phyloP scores from a whole-genome alignment of 441 rosid genomes.

The Aleurites moluccanus region DNA sequence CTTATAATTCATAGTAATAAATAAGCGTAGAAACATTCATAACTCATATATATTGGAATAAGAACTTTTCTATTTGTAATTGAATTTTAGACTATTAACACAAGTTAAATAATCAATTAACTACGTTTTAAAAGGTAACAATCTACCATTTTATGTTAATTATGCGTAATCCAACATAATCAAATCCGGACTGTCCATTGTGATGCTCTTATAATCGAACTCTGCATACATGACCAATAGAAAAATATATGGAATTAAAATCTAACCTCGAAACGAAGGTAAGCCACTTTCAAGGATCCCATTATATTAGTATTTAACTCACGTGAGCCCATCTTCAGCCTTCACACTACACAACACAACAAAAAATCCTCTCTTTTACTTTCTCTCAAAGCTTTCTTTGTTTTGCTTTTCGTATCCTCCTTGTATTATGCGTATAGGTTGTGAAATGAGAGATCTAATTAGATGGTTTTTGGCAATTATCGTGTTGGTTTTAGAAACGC shows the following conservation, averaged over 20 bases:
- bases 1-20: too few species aligned
- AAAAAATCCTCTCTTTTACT: background rate
- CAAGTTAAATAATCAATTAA: too few species aligned
- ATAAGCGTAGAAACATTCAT: too few species aligned
- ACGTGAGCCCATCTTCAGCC: conserved; percentile 23
- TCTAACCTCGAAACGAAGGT: background rate
- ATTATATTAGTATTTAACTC: conserved; percentile 16
- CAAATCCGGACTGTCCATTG: too few species aligned
- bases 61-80: too few species aligned
- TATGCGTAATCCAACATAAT: too few species aligned
- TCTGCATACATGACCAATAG: background rate
- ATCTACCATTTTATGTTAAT: too few species aligned
- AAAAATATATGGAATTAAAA: background rate
- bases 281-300: background rate
- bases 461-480: conserved; percentile 29
- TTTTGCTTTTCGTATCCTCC: background rate
- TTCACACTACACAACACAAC: conserved; percentile 25
- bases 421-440: conserved; percentile 28
- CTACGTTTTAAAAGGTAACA: too few species aligned
- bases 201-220: too few species aligned
- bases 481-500: conserved; percentile 33
- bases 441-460: conserved; percentile 21
- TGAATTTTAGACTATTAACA: too few species aligned
- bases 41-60: too few species aligned
- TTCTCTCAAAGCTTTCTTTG: background rate